Base-by-base conservation (phyloP, 371 early-diverging fungal species). In the Catenaria anguillulae region DNA sequence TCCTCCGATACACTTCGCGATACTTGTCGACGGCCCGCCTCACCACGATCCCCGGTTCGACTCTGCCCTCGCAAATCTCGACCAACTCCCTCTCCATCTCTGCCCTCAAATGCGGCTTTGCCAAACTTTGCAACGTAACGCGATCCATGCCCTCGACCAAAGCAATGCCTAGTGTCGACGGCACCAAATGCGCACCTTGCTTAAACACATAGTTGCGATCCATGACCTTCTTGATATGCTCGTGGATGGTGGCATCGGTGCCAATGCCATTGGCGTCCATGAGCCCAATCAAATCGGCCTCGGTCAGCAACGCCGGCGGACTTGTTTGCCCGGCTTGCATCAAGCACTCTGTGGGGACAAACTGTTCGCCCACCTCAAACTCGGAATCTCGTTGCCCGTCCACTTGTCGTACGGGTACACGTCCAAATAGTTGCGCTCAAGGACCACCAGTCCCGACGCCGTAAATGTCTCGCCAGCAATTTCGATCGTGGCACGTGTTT, bases 161-260 rank as follows among this genome's bases (percentile, higher is more conserved):
- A 0, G 89, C 90, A 62, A 93, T 81, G 15, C 99, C 99, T n/a
- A 2, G 26, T 24, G 48, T 24, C 29, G n/a, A 43, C 23, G 43
- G 43, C 43, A 17, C 21, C 43, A 23, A 23, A 23, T 21, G 24
- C 1, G n/a, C 48, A 2, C 70, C 71, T 24, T 80, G 75, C 62
- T 93, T 89, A 59, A 76, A 78, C 0, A 84, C 88, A 72, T 99
- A 99, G 46, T 88, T 81, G 48, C 99, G 83, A 10, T 86, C 88
- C 6, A 86, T 80, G 33, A 99, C 89, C 64, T 87, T 98, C 65
- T 95, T 90, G 66, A 99, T 99, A 64, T 99, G 99, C 48, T 99
- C 97, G 36, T 92, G 93, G 55, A 99, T 99, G 0, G 99, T 99
- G 0, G 99, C 99, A 72, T 99, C 99, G 4, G 99, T 99, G 82